phyloP scores from a whole-genome alignment of 2,329 filamentous ascomycete species.

The Bipolaris bicolor region DNA sequence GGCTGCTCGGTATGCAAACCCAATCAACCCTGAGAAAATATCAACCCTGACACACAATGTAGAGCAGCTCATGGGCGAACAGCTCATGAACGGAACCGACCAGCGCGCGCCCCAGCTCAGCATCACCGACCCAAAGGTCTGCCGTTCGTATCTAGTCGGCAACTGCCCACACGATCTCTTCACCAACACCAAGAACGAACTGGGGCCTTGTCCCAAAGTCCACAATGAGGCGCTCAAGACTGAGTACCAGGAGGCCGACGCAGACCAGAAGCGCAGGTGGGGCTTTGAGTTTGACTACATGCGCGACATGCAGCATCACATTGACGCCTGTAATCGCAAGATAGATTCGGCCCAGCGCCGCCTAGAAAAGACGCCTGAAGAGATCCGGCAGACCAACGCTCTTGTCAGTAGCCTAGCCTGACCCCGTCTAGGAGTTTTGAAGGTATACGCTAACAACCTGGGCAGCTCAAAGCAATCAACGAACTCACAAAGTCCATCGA shows the following conservation, averaged over 20 bases:
- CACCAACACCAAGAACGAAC: constrained; percentile 98
- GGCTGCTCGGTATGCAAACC: constrained; percentile 76
- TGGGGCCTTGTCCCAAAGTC: constrained; percentile 85
- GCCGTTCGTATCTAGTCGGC: constrained; percentile 89
- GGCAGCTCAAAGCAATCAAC: constrained; percentile 77
- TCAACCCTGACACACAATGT: constrained; percentile 30
- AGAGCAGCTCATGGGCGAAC: constrained; percentile 84
- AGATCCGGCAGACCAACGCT: constrained; percentile 93
- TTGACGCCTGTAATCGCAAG: constrained; percentile 92
- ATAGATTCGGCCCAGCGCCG: constrained; percentile 90
- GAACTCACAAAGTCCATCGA: constrained; percentile 81
- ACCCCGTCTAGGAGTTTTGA: neutral
- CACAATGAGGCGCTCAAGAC: constrained; percentile 87
- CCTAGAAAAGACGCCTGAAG: constrained; percentile 95
- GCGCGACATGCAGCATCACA: constrained; percentile 93
- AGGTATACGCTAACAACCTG: constrained; percentile 19
- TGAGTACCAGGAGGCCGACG: constrained; percentile 79
- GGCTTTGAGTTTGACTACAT: constrained; percentile 98
- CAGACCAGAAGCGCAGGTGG: constrained; percentile 75
- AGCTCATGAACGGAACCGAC: constrained; percentile 77
- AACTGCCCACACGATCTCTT: constrained; percentile 98
- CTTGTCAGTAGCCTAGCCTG: constrained; percentile 58
- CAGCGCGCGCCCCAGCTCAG: constrained; percentile 80
- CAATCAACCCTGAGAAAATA: neutral
- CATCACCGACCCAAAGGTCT: constrained; percentile 91